These are phyloP conservation scores for Debaryomyces prosopidis DNA, from an alignment of 805 yeast species.

Conservation along the genomic window DNA sequence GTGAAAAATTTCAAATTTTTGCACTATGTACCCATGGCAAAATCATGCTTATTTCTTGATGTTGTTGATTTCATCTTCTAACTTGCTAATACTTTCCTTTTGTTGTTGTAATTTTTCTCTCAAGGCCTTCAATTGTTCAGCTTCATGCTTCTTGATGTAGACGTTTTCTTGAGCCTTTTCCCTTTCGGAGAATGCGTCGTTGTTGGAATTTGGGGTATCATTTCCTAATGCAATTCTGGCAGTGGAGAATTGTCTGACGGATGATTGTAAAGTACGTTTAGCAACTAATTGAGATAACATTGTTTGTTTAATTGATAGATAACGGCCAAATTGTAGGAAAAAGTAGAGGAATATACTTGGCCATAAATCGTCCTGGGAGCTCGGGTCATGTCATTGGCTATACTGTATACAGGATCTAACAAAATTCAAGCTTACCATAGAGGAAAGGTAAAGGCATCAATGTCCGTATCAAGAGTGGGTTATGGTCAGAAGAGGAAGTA, in stretches of 20 bases:
- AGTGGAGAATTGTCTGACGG: constrained; percentile 32
- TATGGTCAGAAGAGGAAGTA: too few species aligned
- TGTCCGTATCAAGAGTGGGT: too few species aligned
- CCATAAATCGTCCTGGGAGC: too few species aligned
- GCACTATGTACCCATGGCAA: background rate
- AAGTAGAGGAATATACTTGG: too few species aligned
- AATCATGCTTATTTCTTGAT: constrained; percentile 42
- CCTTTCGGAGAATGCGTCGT: constrained; percentile 59
- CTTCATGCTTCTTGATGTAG: constrained; percentile 86
- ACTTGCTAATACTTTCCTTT: constrained; percentile 54
- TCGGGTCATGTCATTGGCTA: too few species aligned
- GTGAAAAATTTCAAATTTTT: background rate
- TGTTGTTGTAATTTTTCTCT: constrained; percentile 77
- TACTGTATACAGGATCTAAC: too few species aligned
- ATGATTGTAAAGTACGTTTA: constrained; percentile 19
- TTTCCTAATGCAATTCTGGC: constrained; percentile 26
- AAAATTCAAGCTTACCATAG: too few species aligned
- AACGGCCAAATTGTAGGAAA: background rate
- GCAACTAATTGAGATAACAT: constrained; percentile 25
- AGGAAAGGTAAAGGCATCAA: too few species aligned
- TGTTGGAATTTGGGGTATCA: constrained; percentile 21
- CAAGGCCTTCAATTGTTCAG: constrained; percentile 77
- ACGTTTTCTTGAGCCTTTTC: constrained; percentile 90
- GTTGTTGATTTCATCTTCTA: constrained; percentile 50
- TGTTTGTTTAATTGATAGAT: background rate